These are phyloP conservation scores for Aspergillus neotritici DNA, from an alignment of 2,329 filamentous ascomycete genomes.

Conservation along the genomic window DNA sequence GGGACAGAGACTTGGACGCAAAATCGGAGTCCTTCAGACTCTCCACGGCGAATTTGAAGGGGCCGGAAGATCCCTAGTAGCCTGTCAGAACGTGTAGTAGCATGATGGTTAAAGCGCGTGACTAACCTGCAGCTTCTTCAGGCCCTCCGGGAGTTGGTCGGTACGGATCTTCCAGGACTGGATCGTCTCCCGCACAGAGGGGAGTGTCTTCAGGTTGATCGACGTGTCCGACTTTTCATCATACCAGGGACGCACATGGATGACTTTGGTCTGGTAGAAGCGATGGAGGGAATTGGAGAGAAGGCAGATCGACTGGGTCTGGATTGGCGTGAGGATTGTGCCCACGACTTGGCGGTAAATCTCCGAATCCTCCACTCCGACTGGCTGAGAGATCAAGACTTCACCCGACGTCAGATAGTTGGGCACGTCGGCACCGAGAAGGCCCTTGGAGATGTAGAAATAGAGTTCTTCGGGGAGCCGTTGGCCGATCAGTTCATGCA, in stretches of 20 bases:
- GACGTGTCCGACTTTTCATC: conserved; percentile 60
- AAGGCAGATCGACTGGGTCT: conserved; percentile 70
- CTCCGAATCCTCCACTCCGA: conserved; percentile 73
- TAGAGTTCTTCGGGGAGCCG: conserved; percentile 85
- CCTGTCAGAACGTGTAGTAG: conserved; percentile 1
- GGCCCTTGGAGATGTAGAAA: conserved; percentile 77
- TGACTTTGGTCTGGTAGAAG: conserved; percentile 73
- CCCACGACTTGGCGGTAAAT: conserved; percentile 78
- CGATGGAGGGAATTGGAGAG: conserved; percentile 74
- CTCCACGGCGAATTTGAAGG: conserved; percentile 47
- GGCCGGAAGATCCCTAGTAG: conserved; percentile 23
- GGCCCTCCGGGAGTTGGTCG: conserved; percentile 45
- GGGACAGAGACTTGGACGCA: conserved; percentile 60
- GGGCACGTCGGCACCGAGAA: conserved; percentile 72
- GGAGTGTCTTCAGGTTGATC: conserved; percentile 57
- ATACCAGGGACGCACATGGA: conserved; percentile 80
- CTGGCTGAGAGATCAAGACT: conserved; percentile 71
- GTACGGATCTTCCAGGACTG: conserved; percentile 66
- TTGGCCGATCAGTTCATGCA: conserved; percentile 85
- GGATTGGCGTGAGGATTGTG: conserved; percentile 65
- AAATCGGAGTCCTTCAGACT: conserved; percentile 66
- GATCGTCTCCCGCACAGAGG: conserved; percentile 50
- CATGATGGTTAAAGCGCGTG: background rate
- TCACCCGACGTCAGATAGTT: conserved; percentile 77
- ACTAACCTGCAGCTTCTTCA: conserved; percentile 30